Evolutionary conservation across 23 red algal genomes (phyloP), one percentile per base, ranked within the genome.

Genomic region (Gracilaria gracilis): DNA sequence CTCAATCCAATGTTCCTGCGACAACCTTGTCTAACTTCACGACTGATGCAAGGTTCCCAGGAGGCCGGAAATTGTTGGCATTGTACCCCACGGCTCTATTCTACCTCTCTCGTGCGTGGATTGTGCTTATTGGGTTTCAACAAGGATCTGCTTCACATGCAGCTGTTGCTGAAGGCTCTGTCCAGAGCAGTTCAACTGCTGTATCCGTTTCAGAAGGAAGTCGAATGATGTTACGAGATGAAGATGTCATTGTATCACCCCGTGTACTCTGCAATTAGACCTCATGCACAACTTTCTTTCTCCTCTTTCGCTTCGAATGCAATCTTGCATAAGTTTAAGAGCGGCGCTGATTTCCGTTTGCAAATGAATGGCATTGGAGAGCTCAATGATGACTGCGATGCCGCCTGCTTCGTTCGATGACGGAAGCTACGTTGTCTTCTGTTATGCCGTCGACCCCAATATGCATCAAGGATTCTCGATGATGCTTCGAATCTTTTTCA

Each of bases 121-220:
- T 96, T 65, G 88, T 99, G n/a, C 85, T 99, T 28, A 91, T 99
- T 42, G 96, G 85, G 12, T 98, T 98, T 65, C 92, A 98, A 90
- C 90, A 88, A 40, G 75, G 81, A 35, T 35, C 39, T 38, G 46
- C 73, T 1, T 28, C 48, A 81, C 42, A 81, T 73, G 53, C 66
- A 64, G 86, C 59, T 28, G 47, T 80, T 16, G 75, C 71, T 40
- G 86, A 86, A 57, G 66, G 64, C 27, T 24, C 66, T 24, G 16
- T 69, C 4, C 80, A 49, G 3, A 47, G 4, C 9, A 75, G 46
- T 48, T 35, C 16, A 17, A 75, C 69, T 24, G 69, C 36, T 46
- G 69, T n/a, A 48, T 27, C n/a, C 33, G 37, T 8, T 46, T 48
- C 37, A 48, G 69, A 75, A 48, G 38, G 40, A 75, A 48, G 69